Evolutionary conservation across 257 asterid species (phyloP).

Genomic region (Solanum tarapatanum): DNA sequence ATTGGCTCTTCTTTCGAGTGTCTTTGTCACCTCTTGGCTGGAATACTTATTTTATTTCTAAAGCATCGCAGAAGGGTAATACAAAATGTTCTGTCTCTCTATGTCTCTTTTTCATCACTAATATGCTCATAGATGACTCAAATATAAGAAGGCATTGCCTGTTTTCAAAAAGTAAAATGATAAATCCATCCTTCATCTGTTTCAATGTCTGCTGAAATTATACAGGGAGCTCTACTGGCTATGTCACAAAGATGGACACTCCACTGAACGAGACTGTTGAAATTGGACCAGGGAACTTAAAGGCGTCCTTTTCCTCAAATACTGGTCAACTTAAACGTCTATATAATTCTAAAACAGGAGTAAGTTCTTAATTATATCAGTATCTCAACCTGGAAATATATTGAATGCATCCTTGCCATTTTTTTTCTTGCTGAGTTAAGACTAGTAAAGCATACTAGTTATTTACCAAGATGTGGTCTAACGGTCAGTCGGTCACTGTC

Average conservation of each 20-base stretch:
- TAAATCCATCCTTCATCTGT: not conserved
- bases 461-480: not conserved
- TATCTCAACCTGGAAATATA: not conserved
- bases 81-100: not conserved
- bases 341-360: constrained; percentile 56
- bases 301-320: constrained; percentile 52
- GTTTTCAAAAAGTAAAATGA: not conserved
- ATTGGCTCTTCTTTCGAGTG: constrained; percentile 60
- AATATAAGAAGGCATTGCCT: not conserved
- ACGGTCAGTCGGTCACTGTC: not conserved
- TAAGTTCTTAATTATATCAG: constrained; percentile 15
- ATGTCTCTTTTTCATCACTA: not conserved
- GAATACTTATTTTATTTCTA: constrained; percentile 60
- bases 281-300: constrained; percentile 71
- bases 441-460: not conserved
- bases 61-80: constrained; percentile 34
- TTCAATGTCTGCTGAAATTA: not conserved
- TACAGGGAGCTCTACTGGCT: constrained; percentile 28
- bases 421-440: not conserved
- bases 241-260: constrained; percentile 11
- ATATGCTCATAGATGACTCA: not conserved
- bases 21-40: constrained; percentile 69
- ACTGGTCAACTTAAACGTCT: constrained; percentile 75
- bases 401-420: not conserved
- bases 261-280: constrained; percentile 33